Evolutionary conservation across 441 rosid species (phyloP), one percentile per base, ranked within the genome.

Genomic region (Dalechampia spathulata): DNA sequence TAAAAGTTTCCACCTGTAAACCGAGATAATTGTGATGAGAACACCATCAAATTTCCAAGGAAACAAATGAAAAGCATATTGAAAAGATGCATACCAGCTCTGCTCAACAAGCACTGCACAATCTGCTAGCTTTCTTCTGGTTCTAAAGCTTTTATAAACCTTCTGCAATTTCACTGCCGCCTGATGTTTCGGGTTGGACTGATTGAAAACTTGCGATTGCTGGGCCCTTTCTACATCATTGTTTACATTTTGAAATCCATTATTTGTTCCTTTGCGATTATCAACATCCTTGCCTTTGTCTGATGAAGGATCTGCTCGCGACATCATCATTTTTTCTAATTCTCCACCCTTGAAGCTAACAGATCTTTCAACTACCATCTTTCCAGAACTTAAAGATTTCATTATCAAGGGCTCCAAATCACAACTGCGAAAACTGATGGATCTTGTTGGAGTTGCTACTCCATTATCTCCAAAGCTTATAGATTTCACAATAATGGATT

Each of bases 131-230:
- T n/a, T n/a, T n/a, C n/a, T 72, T 50, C 97, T 80, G 1, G 97
- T 92, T 39, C 96, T 74, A 64, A 92, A 89, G 63, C 98, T 92
- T 57, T 84, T 89, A 43, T 86, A 92, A 34, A 92, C 98, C 27
- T 86, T 92, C 81, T 85, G 96, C 65, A 92, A 65, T 64, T 78
- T 81, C 19, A 83, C 60, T 12, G 98, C 96, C 28, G 96, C 97
- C 69, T 77, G 69, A 49, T 78, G 83, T 65, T 76, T 75, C 0
- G 81, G 87, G 45, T 64, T 83, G 39, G 26, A 21, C 7, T 75
- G 83, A 66, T 81, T 77, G 1, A 74, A 71, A 75, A 71, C 30
- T 1, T 76, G 65, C n/a, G 62, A 54, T 2, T 42, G 46, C 20
- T 5, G 58, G 17, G 36, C 32, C 14, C 20, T 14, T 46, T 16